Evolutionary conservation across 768 basidiomycete species (phyloP).

Genomic region (Kwoniella pini): DNA sequence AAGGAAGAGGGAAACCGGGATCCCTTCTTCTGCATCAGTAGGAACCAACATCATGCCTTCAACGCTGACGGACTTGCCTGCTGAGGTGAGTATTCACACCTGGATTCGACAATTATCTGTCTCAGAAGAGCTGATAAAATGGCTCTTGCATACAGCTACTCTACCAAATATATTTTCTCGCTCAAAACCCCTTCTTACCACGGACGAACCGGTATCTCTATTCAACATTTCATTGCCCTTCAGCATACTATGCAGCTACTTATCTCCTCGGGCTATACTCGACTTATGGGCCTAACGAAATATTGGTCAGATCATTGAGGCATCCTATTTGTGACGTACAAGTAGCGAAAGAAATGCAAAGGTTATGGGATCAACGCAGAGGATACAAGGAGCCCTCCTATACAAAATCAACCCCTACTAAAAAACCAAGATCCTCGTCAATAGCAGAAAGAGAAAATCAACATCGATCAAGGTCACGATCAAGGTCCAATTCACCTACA

Average conservation of each 20-base stretch:
- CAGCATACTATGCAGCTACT: conserved; percentile 64
- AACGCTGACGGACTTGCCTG: conserved; percentile 31
- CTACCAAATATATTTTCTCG: conserved; percentile 72
- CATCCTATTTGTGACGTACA: conserved; percentile 48
- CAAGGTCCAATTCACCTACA: conserved; percentile 2
- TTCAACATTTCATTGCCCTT: conserved; percentile 62
- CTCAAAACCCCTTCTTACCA: conserved; percentile 68
- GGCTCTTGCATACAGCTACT: conserved; percentile 62
- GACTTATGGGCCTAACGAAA: conserved; percentile 26
- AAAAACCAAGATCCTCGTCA: not conserved
- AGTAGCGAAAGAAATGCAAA: conserved; percentile 37
- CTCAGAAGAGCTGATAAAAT: not conserved
- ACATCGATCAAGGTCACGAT: not conserved
- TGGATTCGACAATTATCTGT: no score
- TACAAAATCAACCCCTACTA: not conserved
- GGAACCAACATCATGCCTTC: conserved; percentile 2
- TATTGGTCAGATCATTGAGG: conserved; percentile 40
- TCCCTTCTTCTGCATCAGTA: no score
- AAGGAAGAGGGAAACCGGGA: no score
- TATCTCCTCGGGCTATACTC: conserved; percentile 62
- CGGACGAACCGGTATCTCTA: conserved; percentile 62
- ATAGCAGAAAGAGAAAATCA: not conserved
- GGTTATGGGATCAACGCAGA: conserved; percentile 36
- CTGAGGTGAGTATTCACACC: conserved; percentile 32
- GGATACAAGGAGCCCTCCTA: conserved; percentile 6